phyloP scores from a whole-genome alignment of 2,329 filamentous ascomycete species.

The Monilinia fructicola region DNA sequence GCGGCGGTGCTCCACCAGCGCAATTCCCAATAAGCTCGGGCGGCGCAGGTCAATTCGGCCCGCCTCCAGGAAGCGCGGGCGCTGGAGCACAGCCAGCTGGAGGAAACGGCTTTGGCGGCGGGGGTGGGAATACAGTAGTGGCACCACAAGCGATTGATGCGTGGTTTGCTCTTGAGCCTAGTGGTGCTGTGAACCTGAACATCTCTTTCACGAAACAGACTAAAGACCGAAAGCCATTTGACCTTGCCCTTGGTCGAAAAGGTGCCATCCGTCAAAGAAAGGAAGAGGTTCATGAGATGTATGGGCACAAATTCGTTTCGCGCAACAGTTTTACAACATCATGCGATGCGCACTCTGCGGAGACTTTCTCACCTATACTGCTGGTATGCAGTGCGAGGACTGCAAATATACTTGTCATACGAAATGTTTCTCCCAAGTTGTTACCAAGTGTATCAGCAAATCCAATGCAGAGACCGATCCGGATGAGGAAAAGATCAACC shows the following conservation, averaged over 20 bases:
- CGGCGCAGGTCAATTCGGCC: conserved; percentile 47
- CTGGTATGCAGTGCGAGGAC: conserved; percentile 98
- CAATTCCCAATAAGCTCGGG: conserved; percentile 61
- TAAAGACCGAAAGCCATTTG: conserved; percentile 77
- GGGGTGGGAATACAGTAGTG: conserved; percentile 41
- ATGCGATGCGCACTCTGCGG: conserved; percentile 98
- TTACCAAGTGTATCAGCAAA: conserved; percentile 99
- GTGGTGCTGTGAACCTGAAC: conserved; percentile 86
- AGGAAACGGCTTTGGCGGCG: conserved; percentile 34
- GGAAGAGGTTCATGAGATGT: conserved; percentile 97
- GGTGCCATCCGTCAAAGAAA: conserved; percentile 96
- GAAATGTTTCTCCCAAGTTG: conserved; percentile 94
- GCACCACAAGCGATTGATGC: conserved; percentile 69
- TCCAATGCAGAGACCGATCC: conserved; percentile 98
- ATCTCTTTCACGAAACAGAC: conserved; percentile 91
- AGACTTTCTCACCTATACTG: conserved; percentile 97
- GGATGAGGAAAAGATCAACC: conserved; percentile 99
- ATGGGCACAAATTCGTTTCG: conserved; percentile 97
- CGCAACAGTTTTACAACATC: conserved; percentile 99
- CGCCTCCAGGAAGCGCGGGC: conserved; percentile 45
- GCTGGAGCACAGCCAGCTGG: conserved; percentile 26
- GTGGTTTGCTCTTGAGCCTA: conserved; percentile 96
- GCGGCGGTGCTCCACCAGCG: conserved; percentile 49
- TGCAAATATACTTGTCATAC: conserved; percentile 99
- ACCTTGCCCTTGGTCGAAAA: conserved; percentile 89